phyloP scores from a whole-genome alignment of 1,139 yeast species.

The Suhomyces bokatorum region DNA sequence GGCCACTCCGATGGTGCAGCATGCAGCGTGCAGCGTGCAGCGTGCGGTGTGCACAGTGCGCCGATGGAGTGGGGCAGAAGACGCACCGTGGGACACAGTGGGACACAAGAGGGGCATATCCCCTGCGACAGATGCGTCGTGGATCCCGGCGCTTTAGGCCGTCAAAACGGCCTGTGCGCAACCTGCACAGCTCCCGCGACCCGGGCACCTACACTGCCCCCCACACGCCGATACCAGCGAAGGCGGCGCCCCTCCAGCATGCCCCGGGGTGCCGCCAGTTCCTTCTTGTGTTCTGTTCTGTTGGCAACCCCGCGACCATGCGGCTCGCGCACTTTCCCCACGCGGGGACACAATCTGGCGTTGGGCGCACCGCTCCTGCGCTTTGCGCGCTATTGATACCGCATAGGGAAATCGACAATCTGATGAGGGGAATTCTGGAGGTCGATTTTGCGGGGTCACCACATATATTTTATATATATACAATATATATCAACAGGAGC shows the following conservation, averaged over 20 bases:
- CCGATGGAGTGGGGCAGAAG: conserved; percentile 2
- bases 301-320: conserved; percentile 9
- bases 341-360: conserved; percentile 10
- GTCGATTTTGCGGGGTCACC: conserved; percentile 11
- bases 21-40: not conserved
- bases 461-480: not conserved
- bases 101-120: not conserved
- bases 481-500: not conserved
- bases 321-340: conserved; percentile 9
- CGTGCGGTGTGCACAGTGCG: not conserved
- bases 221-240: no score
- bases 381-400: conserved; percentile 6
- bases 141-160: no score
- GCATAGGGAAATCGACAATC: conserved; percentile 6
- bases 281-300: not conserved
- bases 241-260: no score
- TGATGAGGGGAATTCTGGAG: conserved; percentile 11
- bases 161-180: no score
- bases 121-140: no score
- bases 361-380: conserved; percentile 7
- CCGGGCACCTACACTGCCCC: no score
- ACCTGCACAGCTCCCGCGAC: no score
- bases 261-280: no score
- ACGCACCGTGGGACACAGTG: no score
- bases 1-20: no score